phyloP scores from a whole-genome alignment of 2,329 filamentous ascomycete species.

The Claviceps pusilla region DNA sequence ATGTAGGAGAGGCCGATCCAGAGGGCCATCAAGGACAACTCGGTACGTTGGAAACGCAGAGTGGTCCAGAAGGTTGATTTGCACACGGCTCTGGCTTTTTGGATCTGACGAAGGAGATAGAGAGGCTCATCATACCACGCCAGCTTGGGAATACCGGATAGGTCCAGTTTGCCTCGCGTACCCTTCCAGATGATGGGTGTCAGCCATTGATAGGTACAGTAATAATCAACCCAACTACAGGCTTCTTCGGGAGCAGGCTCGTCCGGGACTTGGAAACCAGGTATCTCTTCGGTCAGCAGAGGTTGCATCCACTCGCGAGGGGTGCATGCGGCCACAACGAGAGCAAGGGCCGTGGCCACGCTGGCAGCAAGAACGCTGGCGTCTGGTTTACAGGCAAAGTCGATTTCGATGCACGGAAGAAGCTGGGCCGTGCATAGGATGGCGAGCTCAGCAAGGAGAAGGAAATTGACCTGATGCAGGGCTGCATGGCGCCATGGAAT shows the following conservation, averaged over 20 bases:
- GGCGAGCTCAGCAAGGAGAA: conserved; percentile 22
- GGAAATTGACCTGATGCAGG: conserved; percentile 34
- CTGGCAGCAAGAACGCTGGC: conserved; percentile 20
- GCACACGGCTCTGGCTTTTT: conserved; percentile 26
- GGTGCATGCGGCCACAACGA: conserved; percentile 27
- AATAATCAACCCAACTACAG: conserved; percentile 38
- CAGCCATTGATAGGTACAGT: conserved; percentile 36
- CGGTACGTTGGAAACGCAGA: conserved; percentile 25
- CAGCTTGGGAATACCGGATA: conserved; percentile 32
- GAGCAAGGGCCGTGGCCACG: conserved; percentile 21
- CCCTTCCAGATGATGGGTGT: conserved; percentile 34
- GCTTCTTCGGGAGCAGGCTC: conserved; percentile 36
- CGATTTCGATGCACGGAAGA: conserved; percentile 28
- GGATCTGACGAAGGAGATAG: conserved; percentile 29
- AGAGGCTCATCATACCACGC: conserved; percentile 42
- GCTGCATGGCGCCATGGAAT: conserved; percentile 30
- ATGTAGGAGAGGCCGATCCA: conserved; percentile 24
- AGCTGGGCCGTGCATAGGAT: conserved; percentile 23
- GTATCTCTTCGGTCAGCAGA: conserved; percentile 22
- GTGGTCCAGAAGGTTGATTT: conserved; percentile 31
- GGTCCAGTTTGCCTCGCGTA: conserved; percentile 26
- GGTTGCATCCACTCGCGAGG: conserved; percentile 37
- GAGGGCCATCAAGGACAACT: conserved; percentile 30
- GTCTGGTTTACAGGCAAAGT: conserved; percentile 16
- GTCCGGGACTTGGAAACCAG: conserved; percentile 20